Percentiles rank a stretch among this genome's conserved stretches.
phyloP scores from a whole-genome alignment of 2,329 filamentous ascomycete genomes.

The Phyllachora maydis region DNA sequence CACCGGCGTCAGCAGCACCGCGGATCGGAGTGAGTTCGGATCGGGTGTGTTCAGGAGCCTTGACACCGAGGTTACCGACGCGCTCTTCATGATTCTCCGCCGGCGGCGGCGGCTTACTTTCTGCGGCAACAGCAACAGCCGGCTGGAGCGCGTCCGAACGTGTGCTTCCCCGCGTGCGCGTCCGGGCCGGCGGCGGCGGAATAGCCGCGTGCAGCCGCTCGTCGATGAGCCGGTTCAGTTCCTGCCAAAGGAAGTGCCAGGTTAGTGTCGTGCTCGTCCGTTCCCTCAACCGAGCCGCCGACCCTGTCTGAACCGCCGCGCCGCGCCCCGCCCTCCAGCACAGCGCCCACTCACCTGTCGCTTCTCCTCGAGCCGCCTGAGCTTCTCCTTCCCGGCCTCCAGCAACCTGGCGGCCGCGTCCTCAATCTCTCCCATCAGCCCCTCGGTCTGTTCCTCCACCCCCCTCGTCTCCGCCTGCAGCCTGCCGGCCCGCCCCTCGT shows the following conservation, averaged over 20 bases:
- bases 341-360: constrained; percentile 9
- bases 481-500: constrained; percentile 10
- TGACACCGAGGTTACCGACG: constrained; percentile 3
- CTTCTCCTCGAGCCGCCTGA: constrained; percentile 13
- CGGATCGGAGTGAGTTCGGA: too few species aligned
- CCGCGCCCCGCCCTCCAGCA: too few species aligned
- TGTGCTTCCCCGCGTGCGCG: constrained; percentile 5
- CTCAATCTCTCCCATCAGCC: constrained; percentile 13
- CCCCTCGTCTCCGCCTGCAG: constrained; percentile 10
- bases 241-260: constrained; percentile 7
- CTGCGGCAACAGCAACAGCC: constrained; percentile 2
- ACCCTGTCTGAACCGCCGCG: too few species aligned
- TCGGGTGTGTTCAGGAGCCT: constrained; percentile 4
- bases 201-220: constrained; percentile 16
- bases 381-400: constrained; percentile 11
- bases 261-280: neutral
- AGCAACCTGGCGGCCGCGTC: constrained; percentile 9
- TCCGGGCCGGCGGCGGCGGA: constrained; percentile 11
- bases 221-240: constrained; percentile 20
- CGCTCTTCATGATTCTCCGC: constrained; percentile 1
- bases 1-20: too few species aligned
- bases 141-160: constrained; percentile 2
- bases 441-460: constrained; percentile 15
- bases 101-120: constrained; percentile 4
- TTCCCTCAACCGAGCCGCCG: too few species aligned